phyloP scores from a whole-genome alignment of 2,329 filamentous ascomycete species.

The Fusarium penzigii region DNA sequence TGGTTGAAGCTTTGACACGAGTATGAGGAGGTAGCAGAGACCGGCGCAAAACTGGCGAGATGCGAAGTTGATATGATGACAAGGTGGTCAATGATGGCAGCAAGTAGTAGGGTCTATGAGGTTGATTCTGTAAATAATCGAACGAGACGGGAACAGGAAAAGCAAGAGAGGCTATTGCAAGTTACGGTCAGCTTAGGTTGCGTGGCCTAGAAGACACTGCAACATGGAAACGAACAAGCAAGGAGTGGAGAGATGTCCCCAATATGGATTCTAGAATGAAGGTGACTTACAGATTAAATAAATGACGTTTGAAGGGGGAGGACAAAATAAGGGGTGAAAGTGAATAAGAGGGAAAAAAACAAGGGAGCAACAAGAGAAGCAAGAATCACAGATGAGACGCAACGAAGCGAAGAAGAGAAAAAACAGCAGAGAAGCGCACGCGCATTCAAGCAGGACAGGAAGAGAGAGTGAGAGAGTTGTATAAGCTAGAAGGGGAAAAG shows the following conservation, averaged over 20 bases:
- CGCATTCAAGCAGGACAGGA: constrained; percentile 20
- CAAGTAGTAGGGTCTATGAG: constrained; percentile 8
- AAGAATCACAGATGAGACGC: constrained; percentile 18
- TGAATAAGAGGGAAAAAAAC: constrained; percentile 8
- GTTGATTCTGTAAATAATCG: constrained; percentile 6
- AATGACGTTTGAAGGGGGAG: constrained; percentile 6
- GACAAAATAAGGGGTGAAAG: background rate
- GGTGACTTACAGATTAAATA: constrained; percentile 24
- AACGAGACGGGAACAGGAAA: constrained; percentile 17
- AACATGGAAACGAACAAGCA: constrained; percentile 21
- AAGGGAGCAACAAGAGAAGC: background rate
- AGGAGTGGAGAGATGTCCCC: constrained; percentile 20
- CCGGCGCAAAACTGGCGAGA: constrained; percentile 10
- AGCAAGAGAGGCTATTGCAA: constrained; percentile 20
- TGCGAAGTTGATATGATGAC: constrained; percentile 18
- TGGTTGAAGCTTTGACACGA: constrained; percentile 17
- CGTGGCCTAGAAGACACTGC: constrained; percentile 7
- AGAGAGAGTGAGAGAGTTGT: constrained; percentile 2
- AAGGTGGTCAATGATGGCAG: constrained; percentile 9
- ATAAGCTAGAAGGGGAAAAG: constrained; percentile 23
- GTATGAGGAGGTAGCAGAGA: constrained; percentile 12
- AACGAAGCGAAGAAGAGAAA: constrained; percentile 21
- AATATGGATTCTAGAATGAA: background rate
- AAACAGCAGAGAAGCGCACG: constrained; percentile 25
- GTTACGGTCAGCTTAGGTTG: constrained; percentile 21